Base-by-base conservation (phyloP, 2,329 filamentous ascomycete species). In the Fusarium cicatricum region DNA sequence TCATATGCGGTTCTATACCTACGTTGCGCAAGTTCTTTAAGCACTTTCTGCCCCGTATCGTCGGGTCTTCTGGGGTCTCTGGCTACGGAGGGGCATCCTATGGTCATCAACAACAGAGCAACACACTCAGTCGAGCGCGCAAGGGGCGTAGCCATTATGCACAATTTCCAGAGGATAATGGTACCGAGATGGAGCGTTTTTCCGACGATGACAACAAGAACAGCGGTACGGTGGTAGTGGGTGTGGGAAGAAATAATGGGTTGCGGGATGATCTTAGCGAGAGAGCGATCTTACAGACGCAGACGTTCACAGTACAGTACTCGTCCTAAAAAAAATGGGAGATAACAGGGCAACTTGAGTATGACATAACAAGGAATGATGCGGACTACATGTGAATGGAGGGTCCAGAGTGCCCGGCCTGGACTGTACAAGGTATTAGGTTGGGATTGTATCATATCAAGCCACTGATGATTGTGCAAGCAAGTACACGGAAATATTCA, bases 1-100 rank as follows among this genome's bases (percentile, higher is more conserved):
- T 77, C 32, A 71, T 77, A 19, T 76, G 74, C 52, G 72, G 70
- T 17, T 76, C 34, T 1, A 60, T 65, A 58, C 62, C 62, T 0
- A 65, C 55, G 0, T 48, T 65, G 2, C 58, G 62, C 84, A 89
- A 75, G 84, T 83, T 81, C 4, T 76, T 89, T 15, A 72, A 82
- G 53, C 80, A 82, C 15, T 73, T 85, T 73, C 81, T 40, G 84
- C 85, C 1, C 83, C 85, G 2, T 86, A 88, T 75, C 84, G 87
- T 71, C 85, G 88, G 74, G 82, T 81, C 11, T 81, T 89, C 23
- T 8, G 39, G 19, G 2, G 34, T 21, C 19, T 46, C 44, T 14
- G 28, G 31, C 23, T 49, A 54, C 31, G 50, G 34, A 5, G 33
- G 33, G 21, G 16, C 40, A 4, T 57, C 50, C 11, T 58, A 62